Percentiles rank a stretch among this genome's conserved stretches.
Conservation (phyloP, 2,329 filamentous ascomycete genomes). For the Cladosporium sp. region DNA sequence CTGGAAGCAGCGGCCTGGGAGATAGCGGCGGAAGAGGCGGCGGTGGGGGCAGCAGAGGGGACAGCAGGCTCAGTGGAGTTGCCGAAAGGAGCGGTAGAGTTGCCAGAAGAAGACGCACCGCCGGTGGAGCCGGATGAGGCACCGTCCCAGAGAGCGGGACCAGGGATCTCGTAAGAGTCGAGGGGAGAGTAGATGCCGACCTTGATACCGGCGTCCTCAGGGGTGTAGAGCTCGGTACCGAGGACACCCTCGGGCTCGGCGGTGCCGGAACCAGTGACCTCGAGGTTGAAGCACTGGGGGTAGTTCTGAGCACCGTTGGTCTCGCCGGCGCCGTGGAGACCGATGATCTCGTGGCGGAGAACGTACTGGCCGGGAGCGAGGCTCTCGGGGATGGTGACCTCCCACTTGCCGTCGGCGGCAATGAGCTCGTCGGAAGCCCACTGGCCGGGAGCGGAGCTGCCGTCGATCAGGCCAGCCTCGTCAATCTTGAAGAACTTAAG, state of each 20-base stretch:
- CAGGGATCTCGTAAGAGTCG: conserved; percentile 10
- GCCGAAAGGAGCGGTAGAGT: background rate
- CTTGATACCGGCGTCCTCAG: conserved; percentile 8
- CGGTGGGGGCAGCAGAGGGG: background rate
- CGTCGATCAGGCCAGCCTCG: conserved; percentile 49
- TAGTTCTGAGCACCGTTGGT: conserved; percentile 44
- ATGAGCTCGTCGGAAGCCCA: conserved; percentile 56
- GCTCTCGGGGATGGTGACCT: conserved; percentile 50
- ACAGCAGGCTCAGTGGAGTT: background rate
- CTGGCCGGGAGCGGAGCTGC: conserved; percentile 38
- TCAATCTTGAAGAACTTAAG: conserved; percentile 64
- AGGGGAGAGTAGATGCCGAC: conserved; percentile 9
- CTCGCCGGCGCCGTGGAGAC: conserved; percentile 51
- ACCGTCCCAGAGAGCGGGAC: conserved; percentile 11
- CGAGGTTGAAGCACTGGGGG: conserved; percentile 54
- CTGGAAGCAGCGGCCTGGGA: background rate
- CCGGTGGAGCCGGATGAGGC: conserved; percentile 6
- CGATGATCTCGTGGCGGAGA: conserved; percentile 57
- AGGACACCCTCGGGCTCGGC: conserved; percentile 43
- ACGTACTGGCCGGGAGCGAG: conserved; percentile 58
- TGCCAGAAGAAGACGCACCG: background rate
- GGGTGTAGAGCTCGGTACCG: conserved; percentile 53
- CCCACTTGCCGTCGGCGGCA: conserved; percentile 17
- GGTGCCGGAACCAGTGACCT: conserved; percentile 54
- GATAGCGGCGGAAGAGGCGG: background rate